A percentile compares a stretch with the other conserved stretches of the same genome.
phyloP scores from a whole-genome alignment of 208 protist species.

The Leishmania gerbilli region DNA sequence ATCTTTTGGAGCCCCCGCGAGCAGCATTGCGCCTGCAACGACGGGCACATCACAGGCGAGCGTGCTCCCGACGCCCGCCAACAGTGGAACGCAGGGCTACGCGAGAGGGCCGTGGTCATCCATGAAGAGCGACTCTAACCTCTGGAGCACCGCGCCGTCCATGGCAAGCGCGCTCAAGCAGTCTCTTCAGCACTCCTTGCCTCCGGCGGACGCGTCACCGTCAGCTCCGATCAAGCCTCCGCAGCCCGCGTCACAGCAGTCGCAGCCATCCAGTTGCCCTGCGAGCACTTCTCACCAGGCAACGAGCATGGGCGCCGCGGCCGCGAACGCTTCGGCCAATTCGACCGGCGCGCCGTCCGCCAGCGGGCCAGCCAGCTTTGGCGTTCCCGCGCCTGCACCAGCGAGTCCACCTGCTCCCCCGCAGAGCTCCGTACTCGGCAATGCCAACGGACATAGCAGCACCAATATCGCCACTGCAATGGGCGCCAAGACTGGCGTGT shows the following conservation, averaged over 20 bases:
- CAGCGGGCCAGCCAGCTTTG: neutral
- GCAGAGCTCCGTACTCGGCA: constrained; percentile 3
- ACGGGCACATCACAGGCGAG: constrained; percentile 9
- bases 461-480: constrained; percentile 11
- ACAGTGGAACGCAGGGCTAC: constrained; percentile 23
- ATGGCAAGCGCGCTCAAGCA: constrained; percentile 37
- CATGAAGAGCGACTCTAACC: constrained; percentile 34
- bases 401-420: neutral
- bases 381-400: neutral
- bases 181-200: constrained; percentile 27
- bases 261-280: constrained; percentile 1
- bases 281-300: neutral
- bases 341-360: neutral
- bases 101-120: constrained; percentile 25
- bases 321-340: neutral
- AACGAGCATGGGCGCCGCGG: neutral
- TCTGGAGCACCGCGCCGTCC: constrained; percentile 32
- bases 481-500: constrained; percentile 9
- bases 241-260: constrained; percentile 3
- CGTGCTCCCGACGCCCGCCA: constrained; percentile 24
- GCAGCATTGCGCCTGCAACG: constrained; percentile 1
- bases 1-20: neutral
- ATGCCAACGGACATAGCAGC: constrained; percentile 4
- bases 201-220: constrained; percentile 2
- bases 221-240: constrained; percentile 1